These are phyloP conservation scores for Sporisorium graminicola DNA, from an alignment of 1,284 basidiomycete species.

Conservation along the genomic window DNA sequence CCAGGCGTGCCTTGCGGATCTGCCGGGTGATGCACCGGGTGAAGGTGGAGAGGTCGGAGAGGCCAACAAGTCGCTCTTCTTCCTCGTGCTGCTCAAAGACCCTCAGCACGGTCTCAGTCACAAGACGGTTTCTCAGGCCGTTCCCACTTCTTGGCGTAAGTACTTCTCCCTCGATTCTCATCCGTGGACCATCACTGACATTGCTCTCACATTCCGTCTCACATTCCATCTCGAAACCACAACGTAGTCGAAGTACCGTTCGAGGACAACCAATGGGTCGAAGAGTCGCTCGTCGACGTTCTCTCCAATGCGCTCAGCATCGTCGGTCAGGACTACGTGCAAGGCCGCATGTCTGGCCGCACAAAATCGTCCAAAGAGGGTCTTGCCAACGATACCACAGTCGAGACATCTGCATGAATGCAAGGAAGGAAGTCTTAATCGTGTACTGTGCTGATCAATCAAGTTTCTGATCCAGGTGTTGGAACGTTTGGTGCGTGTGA, in stretches of 20 bases:
- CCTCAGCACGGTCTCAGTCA: slow-evolving; percentile 63
- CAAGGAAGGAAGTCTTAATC: not conserved
- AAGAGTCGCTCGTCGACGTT: slow-evolving; percentile 64
- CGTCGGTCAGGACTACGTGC: slow-evolving; percentile 64
- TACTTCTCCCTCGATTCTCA: not conserved
- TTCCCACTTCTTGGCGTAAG: slow-evolving; percentile 65
- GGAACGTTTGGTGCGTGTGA: not conserved
- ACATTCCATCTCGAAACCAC: not conserved
- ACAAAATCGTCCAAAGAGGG: slow-evolving; percentile 52
- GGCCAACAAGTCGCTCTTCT: slow-evolving; percentile 55
- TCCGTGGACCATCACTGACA: not conserved
- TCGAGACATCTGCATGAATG: not conserved
- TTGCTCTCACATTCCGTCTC: not conserved
- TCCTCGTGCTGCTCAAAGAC: slow-evolving; percentile 62
- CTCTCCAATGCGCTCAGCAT: slow-evolving; percentile 62
- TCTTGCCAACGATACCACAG: slow-evolving; percentile 16
- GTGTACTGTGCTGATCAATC: not conserved
- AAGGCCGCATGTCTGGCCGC: slow-evolving; percentile 56
- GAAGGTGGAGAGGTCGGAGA: slow-evolving; percentile 7
- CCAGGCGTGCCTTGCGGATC: slow-evolving; percentile 75
- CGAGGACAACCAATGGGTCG: slow-evolving; percentile 67
- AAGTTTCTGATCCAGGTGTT: not conserved
- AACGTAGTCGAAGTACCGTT: slow-evolving; percentile 59
- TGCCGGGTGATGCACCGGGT: slow-evolving; percentile 32
- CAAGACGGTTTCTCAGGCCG: slow-evolving; percentile 61